Conservation (phyloP, 1,284 basidiomycete genomes). For the Rhodotorula sp. region DNA sequence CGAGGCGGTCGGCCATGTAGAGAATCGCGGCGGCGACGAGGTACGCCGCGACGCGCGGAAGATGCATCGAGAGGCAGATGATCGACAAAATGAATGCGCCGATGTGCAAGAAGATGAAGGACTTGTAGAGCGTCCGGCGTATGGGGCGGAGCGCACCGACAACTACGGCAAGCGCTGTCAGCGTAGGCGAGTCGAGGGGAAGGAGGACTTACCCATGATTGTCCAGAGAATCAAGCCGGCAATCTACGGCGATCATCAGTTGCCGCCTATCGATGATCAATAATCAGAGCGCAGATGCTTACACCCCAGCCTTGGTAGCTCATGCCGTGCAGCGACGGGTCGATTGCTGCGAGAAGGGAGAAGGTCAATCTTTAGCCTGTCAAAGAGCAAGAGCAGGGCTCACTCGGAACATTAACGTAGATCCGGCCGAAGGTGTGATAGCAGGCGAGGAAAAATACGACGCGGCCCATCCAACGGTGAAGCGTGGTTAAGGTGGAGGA, state of each 20-base stretch:
- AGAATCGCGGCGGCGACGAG: slow-evolving; percentile 4
- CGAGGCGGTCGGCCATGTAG: slow-evolving; percentile 11
- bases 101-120: slow-evolving; percentile 16
- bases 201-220: background rate
- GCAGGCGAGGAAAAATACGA: slow-evolving; percentile 10
- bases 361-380: background rate
- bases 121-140: slow-evolving; percentile 9
- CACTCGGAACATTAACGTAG: slow-evolving; percentile 8
- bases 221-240: slow-evolving; percentile 14
- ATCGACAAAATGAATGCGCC: background rate
- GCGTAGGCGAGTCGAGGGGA: too few relatives aligned
- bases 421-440: slow-evolving; percentile 10
- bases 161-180: background rate
- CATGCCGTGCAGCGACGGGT: background rate
- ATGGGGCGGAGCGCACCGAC: slow-evolving; percentile 4
- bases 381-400: background rate
- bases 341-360: background rate
- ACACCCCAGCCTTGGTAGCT: slow-evolving; percentile 1
- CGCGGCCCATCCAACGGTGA: slow-evolving; percentile 20
- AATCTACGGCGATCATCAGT: background rate
- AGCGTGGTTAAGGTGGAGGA: slow-evolving; percentile 6
- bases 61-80: slow-evolving; percentile 14
- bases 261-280: too few relatives aligned
- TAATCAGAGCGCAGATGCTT: too few relatives aligned
- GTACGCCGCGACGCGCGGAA: slow-evolving; percentile 8